Conservation (phyloP, 2,329 filamentous ascomycete genomes). For the Pseudocercospora eumusae region DNA sequence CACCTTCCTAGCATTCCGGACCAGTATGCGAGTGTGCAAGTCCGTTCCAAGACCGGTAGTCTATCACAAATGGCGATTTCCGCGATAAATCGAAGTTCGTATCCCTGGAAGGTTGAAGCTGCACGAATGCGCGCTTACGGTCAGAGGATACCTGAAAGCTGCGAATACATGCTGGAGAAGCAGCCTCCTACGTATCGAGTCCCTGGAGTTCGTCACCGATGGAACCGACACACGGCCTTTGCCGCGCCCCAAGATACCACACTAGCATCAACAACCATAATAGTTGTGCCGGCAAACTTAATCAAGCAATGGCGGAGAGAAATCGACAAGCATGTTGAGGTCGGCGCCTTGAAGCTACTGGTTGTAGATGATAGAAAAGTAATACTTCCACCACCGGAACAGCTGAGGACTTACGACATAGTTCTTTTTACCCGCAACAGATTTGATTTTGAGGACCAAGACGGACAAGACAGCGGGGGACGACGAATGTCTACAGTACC, state of each 20-base stretch:
- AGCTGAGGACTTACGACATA: conserved; percentile 70
- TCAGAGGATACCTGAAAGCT: conserved; percentile 52
- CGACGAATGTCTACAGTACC: conserved; percentile 38
- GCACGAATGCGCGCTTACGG: conserved; percentile 53
- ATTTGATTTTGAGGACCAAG: conserved; percentile 68
- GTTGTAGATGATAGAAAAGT: conserved; percentile 58
- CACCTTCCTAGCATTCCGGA: conserved; percentile 68
- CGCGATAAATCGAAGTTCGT: conserved; percentile 63
- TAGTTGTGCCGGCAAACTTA: conserved; percentile 81
- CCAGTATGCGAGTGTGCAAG: conserved; percentile 52
- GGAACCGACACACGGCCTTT: conserved; percentile 46
- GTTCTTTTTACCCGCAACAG: conserved; percentile 73
- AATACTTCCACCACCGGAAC: conserved; percentile 57
- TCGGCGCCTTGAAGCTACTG: conserved; percentile 60
- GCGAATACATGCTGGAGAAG: conserved; percentile 54
- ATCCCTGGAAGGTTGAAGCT: conserved; percentile 71
- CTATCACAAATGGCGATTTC: conserved; percentile 76
- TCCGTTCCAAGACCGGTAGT: conserved; percentile 57
- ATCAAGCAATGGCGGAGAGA: conserved; percentile 82
- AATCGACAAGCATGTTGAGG: conserved; percentile 71
- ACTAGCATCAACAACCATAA: conserved; percentile 69
- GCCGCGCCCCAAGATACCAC: conserved; percentile 55
- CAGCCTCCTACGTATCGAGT: conserved; percentile 45
- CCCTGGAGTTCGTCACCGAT: conserved; percentile 42
- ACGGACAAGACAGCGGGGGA: conserved; percentile 51